phyloP scores from a whole-genome alignment of 805 yeast species.

The Ogataea ramenticola region DNA sequence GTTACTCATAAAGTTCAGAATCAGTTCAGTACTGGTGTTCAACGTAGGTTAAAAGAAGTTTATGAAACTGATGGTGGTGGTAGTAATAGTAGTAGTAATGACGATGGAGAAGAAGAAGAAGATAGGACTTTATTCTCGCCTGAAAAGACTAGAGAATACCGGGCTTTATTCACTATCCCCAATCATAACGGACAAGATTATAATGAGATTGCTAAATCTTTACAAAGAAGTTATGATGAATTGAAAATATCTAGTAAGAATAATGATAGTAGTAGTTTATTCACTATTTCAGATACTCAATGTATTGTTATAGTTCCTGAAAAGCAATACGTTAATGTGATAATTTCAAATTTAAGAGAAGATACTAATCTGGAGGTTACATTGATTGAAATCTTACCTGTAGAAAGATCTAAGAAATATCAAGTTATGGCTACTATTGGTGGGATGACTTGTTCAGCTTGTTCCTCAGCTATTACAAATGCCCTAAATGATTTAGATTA shows the following conservation, averaged over 20 bases:
- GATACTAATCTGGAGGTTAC: conserved; percentile 43
- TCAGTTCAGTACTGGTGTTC: too few species aligned
- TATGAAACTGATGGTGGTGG: too few species aligned
- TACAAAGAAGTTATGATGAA: not conserved
- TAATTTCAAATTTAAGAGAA: conserved; percentile 41
- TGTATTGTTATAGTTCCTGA: conserved; percentile 48
- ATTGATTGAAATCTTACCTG: conserved; percentile 53
- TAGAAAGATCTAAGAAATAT: conserved; percentile 38
- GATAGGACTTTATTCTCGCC: conserved; percentile 9
- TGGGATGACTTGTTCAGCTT: conserved; percentile 69
- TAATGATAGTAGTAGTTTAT: conserved; percentile 7
- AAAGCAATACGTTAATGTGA: conserved; percentile 40
- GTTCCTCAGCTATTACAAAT: conserved; percentile 49
- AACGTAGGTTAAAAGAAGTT: too few species aligned
- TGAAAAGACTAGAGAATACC: conserved; percentile 20
- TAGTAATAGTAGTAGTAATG: conserved; percentile 4
- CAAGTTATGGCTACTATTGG: conserved; percentile 57
- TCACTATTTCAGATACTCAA: conserved; percentile 39
- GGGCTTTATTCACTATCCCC: conserved; percentile 49
- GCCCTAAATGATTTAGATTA: conserved; percentile 42
- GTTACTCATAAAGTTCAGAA: not conserved
- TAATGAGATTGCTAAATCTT: not conserved
- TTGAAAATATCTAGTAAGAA: not conserved
- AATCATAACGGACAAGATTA: conserved; percentile 17
- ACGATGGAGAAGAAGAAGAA: conserved; percentile 19